Conservation (phyloP, 1,284 basidiomycete genomes). For the Ganoderma sinense region DNA sequence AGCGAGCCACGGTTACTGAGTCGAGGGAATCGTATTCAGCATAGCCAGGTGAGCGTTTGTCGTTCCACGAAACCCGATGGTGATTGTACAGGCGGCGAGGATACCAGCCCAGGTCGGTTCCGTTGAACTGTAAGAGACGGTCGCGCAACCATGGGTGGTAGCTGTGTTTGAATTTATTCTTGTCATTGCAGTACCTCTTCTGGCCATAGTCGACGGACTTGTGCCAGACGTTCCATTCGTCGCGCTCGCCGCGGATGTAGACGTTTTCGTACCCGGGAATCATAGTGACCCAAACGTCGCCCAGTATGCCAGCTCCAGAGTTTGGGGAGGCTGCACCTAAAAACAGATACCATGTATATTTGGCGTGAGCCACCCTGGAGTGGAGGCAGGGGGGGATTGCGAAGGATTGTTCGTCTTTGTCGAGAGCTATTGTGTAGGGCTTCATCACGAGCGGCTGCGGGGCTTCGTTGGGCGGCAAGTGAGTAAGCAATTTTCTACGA, state of each 20-base stretch:
- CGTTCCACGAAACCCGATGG: slow-evolving; percentile 2
- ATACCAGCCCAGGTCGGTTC: slow-evolving; percentile 5
- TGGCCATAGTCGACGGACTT: background rate
- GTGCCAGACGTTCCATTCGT: slow-evolving; percentile 7
- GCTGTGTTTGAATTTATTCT: background rate
- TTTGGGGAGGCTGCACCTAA: background rate
- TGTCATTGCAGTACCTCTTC: background rate
- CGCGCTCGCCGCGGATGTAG: slow-evolving; percentile 7
- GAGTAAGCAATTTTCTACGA: background rate
- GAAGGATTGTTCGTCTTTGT: background rate
- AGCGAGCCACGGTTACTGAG: background rate
- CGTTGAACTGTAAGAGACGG: slow-evolving; percentile 19
- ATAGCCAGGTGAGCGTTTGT: background rate
- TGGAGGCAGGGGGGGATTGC: background rate
- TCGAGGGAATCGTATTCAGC: background rate
- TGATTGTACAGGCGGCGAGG: background rate
- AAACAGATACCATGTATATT: background rate
- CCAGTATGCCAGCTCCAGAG: background rate
- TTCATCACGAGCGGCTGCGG: background rate
- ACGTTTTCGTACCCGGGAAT: background rate
- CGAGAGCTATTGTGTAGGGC: background rate
- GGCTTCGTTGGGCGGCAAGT: background rate
- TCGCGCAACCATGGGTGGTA: slow-evolving; percentile 21
- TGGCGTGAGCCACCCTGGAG: background rate
- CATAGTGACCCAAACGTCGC: slow-evolving; percentile 12